Conservation (phyloP, 371 early-diverging fungal genomes). For the Dinochytrium kinnereticum region DNA sequence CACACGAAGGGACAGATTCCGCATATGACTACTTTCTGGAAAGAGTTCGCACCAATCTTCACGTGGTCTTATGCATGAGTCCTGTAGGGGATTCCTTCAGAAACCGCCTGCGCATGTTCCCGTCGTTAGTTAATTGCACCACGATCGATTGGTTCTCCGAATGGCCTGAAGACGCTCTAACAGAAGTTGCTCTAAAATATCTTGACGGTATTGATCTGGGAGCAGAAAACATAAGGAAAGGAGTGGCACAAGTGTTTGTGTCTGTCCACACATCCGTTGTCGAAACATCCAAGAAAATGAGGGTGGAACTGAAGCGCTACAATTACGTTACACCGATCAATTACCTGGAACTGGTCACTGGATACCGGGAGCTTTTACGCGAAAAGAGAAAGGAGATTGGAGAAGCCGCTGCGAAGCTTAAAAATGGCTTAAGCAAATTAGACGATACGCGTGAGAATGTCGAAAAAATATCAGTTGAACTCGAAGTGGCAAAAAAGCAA, state of each 20-base stretch:
- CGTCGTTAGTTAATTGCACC: conserved; percentile 58
- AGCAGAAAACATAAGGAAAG: conserved; percentile 42
- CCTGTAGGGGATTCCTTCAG: conserved; percentile 64
- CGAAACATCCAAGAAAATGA: conserved; percentile 53
- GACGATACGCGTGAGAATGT: conserved; percentile 59
- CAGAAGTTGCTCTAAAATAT: conserved; percentile 59
- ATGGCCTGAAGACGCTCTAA: conserved; percentile 64
- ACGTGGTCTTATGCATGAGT: conserved; percentile 60
- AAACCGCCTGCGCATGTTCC: conserved; percentile 61
- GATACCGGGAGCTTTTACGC: conserved; percentile 52
- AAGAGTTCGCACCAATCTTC: conserved; percentile 55
- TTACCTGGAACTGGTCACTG: conserved; percentile 58
- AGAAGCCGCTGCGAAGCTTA: conserved; percentile 53
- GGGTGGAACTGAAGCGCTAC: conserved; percentile 51
- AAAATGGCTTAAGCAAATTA: conserved; percentile 60
- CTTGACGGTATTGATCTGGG: conserved; percentile 52
- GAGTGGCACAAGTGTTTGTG: conserved; percentile 54
- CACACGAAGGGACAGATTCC: conserved; percentile 45
- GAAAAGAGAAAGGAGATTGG: conserved; percentile 56
- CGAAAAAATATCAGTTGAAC: conserved; percentile 59
- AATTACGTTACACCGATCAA: conserved; percentile 64
- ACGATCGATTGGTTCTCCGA: conserved; percentile 66
- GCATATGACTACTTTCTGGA: conserved; percentile 56
- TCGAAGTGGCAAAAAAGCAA: conserved; percentile 59
- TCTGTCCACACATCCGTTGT: conserved; percentile 58